phyloP scores from a whole-genome alignment of 2,329 filamentous ascomycete genomes.

The Cladosporium sp. region DNA sequence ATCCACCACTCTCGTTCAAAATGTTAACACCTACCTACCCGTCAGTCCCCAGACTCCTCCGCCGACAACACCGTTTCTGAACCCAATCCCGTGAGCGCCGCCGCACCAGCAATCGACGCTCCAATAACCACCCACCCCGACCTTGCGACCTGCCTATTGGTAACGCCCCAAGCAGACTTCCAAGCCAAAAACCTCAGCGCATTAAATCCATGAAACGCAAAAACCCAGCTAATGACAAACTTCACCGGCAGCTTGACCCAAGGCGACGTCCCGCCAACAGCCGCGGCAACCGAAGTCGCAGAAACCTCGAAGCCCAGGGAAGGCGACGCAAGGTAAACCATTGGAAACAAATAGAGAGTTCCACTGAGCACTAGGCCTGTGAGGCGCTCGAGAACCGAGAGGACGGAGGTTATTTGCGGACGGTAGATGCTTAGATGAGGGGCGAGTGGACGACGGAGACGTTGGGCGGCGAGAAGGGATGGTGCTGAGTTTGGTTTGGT shows the following conservation, averaged over 20 bases:
- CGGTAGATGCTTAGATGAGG: conserved; percentile 9
- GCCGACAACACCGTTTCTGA: too few relatives aligned
- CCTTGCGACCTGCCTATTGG: not conserved
- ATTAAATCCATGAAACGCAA: not conserved
- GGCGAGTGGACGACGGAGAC: not conserved
- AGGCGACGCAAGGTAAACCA: not conserved
- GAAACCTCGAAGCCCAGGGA: conserved; percentile 1
- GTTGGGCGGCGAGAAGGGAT: not conserved
- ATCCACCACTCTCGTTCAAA: too few relatives aligned
- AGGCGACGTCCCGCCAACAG: not conserved
- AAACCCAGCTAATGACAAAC: not conserved
- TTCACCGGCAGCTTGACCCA: conserved; percentile 1
- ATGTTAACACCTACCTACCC: too few relatives aligned
- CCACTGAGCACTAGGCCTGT: conserved; percentile 3
- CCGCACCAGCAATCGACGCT: not conserved
- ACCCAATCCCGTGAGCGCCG: not conserved
- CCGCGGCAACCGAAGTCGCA: not conserved
- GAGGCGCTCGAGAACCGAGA: conserved; percentile 4
- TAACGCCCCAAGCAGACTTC: not conserved
- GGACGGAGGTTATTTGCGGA: conserved; percentile 5
- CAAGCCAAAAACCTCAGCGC: not conserved
- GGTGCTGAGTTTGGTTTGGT: not conserved
- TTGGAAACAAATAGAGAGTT: conserved; percentile 2
- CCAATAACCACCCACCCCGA: not conserved
- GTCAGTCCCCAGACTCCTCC: too few relatives aligned